Conservation (phyloP, 2,329 filamentous ascomycete species). For the Hirsutella minnesotensis region DNA sequence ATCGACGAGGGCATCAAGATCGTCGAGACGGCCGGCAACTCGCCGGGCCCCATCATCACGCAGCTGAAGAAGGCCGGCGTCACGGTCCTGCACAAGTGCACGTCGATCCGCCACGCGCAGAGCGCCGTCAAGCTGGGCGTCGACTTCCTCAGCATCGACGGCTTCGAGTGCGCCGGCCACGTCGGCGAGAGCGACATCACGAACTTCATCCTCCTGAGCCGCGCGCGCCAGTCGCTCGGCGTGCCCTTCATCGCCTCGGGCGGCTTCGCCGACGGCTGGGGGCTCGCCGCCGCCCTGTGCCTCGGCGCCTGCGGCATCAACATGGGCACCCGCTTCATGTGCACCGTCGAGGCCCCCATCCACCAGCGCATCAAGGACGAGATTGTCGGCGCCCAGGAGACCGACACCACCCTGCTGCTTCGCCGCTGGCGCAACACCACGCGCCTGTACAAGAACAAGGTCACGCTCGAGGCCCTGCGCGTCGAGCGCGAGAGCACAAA, state of each 20-base stretch:
- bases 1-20: conserved; percentile 88
- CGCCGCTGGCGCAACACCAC: conserved; percentile 89
- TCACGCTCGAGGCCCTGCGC: conserved; percentile 66
- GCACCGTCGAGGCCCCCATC: conserved; percentile 83
- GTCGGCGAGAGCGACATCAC: conserved; percentile 81
- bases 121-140: conserved; percentile 89
- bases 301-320: conserved; percentile 91
- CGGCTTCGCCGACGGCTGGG: conserved; percentile 89
- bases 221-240: conserved; percentile 70
- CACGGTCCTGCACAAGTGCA: conserved; percentile 93
- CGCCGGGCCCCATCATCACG: conserved; percentile 77
- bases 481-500: conserved; percentile 73
- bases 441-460: conserved; percentile 81
- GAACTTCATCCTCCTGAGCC: conserved; percentile 77
- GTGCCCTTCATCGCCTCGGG: conserved; percentile 93
- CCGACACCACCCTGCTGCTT: conserved; percentile 80
- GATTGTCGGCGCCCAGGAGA: conserved; percentile 81
- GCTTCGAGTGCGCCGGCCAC: conserved; percentile 91
- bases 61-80: conserved; percentile 71
- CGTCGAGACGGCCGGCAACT: conserved; percentile 87
- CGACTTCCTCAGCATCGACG: conserved; percentile 93
- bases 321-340: conserved; percentile 98
- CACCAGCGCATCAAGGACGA: conserved; percentile 88
- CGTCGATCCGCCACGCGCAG: conserved; percentile 84
- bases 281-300: conserved; percentile 78